These are phyloP conservation scores for Selenicereus undatus DNA, from an alignment of 148 eudicot genomes.

Conservation along the genomic window DNA sequence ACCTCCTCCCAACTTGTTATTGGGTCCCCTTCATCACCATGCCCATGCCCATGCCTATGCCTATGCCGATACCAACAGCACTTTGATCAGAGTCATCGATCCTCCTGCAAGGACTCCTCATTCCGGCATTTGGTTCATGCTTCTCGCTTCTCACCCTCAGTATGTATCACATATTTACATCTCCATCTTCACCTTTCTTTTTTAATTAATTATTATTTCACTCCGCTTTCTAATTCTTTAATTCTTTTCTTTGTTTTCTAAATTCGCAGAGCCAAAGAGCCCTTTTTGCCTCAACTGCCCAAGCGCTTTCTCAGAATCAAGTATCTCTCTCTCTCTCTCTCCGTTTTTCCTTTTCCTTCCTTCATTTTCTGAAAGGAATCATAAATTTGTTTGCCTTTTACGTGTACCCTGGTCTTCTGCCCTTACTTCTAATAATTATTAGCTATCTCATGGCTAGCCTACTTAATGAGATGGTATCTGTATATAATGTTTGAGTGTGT, in stretches of 20 bases:
- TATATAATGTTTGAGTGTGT: neutral
- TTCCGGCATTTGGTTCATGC: conserved; percentile 78
- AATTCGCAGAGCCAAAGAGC: conserved; percentile 56
- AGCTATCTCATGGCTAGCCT: neutral
- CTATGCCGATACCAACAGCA: neutral
- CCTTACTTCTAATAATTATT: neutral
- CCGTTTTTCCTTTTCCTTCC: neutral
- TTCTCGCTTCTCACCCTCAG: conserved; percentile 68
- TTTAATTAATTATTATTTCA: neutral
- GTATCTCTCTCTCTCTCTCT: conserved; percentile 31
- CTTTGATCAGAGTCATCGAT: conserved; percentile 38
- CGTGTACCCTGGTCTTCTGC: neutral
- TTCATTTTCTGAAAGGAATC: neutral
- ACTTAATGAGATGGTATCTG: neutral
- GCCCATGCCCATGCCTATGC: conserved; percentile 3
- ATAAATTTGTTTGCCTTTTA: conserved; percentile 3
- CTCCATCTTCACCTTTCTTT: neutral
- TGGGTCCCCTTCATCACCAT: neutral
- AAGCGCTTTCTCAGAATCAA: conserved; percentile 80
- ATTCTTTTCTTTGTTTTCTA: neutral
- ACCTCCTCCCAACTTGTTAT: neutral
- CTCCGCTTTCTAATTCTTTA: neutral
- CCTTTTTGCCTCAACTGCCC: conserved; percentile 73
- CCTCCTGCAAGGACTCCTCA: conserved; percentile 73
- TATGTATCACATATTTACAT: conserved; percentile 32